Conservation (phyloP, 2,329 filamentous ascomycete genomes). For the Macrophomina pseudophaseolina region DNA sequence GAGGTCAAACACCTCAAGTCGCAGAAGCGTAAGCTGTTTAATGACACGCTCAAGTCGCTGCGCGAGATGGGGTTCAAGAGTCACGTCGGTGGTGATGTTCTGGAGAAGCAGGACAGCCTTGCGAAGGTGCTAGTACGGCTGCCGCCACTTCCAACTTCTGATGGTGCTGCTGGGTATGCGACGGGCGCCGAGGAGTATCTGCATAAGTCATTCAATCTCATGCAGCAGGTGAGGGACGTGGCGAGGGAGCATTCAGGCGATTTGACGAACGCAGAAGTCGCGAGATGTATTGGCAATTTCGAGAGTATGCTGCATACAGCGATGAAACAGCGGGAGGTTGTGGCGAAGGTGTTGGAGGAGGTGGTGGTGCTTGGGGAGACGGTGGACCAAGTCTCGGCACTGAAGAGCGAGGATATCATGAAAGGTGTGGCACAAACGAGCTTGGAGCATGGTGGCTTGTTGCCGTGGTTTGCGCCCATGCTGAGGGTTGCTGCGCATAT, state of each 20-base stretch:
- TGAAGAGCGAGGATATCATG: slow-evolving; percentile 33
- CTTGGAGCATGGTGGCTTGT: slow-evolving; percentile 27
- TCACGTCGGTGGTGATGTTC: slow-evolving; percentile 75
- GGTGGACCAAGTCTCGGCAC: slow-evolving; percentile 40
- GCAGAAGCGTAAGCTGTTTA: slow-evolving; percentile 86
- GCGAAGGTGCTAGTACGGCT: slow-evolving; percentile 69
- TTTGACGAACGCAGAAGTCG: slow-evolving; percentile 78
- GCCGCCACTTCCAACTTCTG: slow-evolving; percentile 41
- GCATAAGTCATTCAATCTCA: slow-evolving; percentile 77
- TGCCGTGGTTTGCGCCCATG: slow-evolving; percentile 71
- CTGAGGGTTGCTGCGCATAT: slow-evolving; percentile 67
- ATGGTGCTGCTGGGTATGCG: slow-evolving; percentile 25
- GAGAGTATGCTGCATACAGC: slow-evolving; percentile 79
- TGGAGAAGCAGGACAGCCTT: slow-evolving; percentile 75
- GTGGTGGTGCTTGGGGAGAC: slow-evolving; percentile 48
- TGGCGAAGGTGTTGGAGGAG: slow-evolving; percentile 50
- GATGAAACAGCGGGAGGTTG: slow-evolving; percentile 62
- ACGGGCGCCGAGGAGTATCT: slow-evolving; percentile 71
- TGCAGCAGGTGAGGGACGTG: slow-evolving; percentile 69
- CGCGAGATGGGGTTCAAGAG: slow-evolving; percentile 88
- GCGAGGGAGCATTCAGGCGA: slow-evolving; percentile 81
- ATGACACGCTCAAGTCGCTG: slow-evolving; percentile 81
- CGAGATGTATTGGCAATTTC: slow-evolving; percentile 80
- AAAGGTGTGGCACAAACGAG: slow-evolving; percentile 29
- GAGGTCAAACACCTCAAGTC: slow-evolving; percentile 87